phyloP scores from a whole-genome alignment of 2,329 filamentous ascomycete genomes.

The Neopestalotiopsis sp. region DNA sequence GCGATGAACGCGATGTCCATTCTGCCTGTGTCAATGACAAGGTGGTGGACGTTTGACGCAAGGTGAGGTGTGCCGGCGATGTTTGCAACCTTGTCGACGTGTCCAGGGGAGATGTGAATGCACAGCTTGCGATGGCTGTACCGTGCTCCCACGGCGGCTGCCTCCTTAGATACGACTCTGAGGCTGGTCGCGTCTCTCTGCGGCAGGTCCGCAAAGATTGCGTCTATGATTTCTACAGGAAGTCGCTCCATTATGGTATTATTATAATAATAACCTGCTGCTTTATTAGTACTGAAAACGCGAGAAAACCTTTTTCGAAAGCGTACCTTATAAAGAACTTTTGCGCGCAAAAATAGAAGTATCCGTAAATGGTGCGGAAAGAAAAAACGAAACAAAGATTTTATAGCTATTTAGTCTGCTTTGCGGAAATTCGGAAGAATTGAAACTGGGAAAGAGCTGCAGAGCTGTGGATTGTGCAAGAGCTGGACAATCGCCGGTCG shows the following conservation, averaged over 20 bases:
- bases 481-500: too few species aligned
- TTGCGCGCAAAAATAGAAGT: too few species aligned
- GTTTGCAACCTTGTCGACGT: not conserved
- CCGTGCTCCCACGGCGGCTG: not conserved
- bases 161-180: not conserved
- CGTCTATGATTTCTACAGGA: not conserved
- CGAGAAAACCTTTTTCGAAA: too few species aligned
- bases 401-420: too few species aligned
- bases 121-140: not conserved
- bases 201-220: not conserved
- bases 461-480: too few species aligned
- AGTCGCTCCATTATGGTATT: not conserved
- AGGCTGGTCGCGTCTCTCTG: not conserved
- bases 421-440: too few species aligned
- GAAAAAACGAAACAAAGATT: too few species aligned
- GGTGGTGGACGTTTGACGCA: not conserved
- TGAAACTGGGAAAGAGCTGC: too few species aligned
- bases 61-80: not conserved
- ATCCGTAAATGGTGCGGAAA: too few species aligned
- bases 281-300: too few species aligned
- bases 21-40: not conserved
- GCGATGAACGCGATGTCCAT: too few species aligned
- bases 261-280: not conserved
- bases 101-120: not conserved
- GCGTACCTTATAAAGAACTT: too few species aligned